Conservation (phyloP, 2,329 filamentous ascomycete genomes). For the Penicillium verrucosum region DNA sequence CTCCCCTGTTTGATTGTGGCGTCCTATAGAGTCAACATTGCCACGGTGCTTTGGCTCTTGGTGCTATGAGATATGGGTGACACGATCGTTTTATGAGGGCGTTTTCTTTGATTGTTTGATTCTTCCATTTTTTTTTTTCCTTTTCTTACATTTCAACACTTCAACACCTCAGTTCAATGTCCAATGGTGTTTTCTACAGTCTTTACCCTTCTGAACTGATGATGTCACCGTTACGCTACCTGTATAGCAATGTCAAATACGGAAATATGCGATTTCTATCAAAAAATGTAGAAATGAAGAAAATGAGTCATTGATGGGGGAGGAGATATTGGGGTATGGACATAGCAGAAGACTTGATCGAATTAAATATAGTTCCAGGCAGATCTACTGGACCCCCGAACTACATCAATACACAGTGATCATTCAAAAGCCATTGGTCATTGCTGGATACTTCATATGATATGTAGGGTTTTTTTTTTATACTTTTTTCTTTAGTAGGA, state of each 20-base stretch:
- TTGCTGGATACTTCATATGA: background rate
- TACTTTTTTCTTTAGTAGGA: constrained; percentile 29
- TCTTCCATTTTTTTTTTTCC: background rate
- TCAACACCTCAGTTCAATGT: background rate
- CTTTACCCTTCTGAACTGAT: constrained; percentile 6
- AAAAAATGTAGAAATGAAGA: background rate
- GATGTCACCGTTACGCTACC: constrained; percentile 22
- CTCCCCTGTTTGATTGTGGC: constrained; percentile 11
- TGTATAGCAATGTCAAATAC: constrained; percentile 3
- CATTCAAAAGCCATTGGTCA: background rate
- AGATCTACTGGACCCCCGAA: background rate
- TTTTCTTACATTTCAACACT: background rate
- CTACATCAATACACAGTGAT: background rate
- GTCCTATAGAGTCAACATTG: background rate
- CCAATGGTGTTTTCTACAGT: background rate
- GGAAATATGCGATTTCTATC: background rate
- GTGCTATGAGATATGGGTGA: constrained; percentile 3
- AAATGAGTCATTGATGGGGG: background rate
- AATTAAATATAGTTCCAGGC: background rate
- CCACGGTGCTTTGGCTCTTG: background rate
- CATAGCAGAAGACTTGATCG: background rate
- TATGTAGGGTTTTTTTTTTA: background rate
- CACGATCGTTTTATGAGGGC: constrained; percentile 3
- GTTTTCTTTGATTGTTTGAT: background rate
- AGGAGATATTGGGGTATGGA: background rate